Base-by-base conservation (phyloP, 108 stramenopile species). In the Bacterosira constricta region DNA sequence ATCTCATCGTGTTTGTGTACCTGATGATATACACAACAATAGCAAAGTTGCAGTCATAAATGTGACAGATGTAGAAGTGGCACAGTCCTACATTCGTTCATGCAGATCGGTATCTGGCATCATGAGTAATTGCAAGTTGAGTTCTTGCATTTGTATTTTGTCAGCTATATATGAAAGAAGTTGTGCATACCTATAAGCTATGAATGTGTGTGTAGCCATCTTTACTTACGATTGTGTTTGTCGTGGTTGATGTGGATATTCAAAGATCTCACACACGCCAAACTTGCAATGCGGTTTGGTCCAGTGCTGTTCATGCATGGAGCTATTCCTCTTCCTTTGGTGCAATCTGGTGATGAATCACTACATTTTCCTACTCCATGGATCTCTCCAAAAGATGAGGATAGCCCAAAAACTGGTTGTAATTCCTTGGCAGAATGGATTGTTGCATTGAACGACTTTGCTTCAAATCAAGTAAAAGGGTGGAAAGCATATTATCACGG, bases 271-370 rank as follows among this genome's bases (percentile, higher is more conserved):
- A 50, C 83, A 13, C 64, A 81, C 18, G 88, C 82, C 0, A 81
- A 88, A 29, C 68, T 93, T 7, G 64, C 77, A 8, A 32, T 85
- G 29, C 55, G 41, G 31, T 51, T 93, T 27, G 92, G 92, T 0
- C 54, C 81, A 20, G 60, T 83, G 25, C 38, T 93, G 13, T 87
- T 90, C 72, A 29, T 94, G 50, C 93, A 94, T 64, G 93, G 93
- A 63, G 85, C 93, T 23, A 58, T 94, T 49, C 90, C 93, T 6
- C 63, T 86, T 59, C 72, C 77, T 20, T 31, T 23, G 21, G 56
- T 56, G 26, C 17, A 49, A 46, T 37, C 26, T 58, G 75, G 57
- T 30, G 63, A 36, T 39, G 32, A 73, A n/a, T 80, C 81, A 65
- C 65, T 86, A 54, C 81, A 85, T 46, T 86, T 79, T 66, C 84